These are phyloP conservation scores for Neurospora sp. DNA, from an alignment of 2,329 filamentous ascomycete genomes.

Conservation along the genomic window DNA sequence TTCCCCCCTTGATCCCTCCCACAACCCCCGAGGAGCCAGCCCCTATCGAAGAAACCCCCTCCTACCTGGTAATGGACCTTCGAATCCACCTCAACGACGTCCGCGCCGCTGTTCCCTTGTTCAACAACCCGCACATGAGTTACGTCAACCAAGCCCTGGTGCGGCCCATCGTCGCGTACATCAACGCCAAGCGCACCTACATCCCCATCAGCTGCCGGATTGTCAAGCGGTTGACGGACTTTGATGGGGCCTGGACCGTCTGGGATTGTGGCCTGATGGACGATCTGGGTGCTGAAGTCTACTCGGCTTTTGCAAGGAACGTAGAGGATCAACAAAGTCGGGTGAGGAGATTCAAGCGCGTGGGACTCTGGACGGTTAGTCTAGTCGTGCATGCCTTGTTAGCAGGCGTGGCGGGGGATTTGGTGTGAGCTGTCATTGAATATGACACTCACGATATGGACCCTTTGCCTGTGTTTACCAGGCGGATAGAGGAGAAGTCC, in stretches of 20 bases:
- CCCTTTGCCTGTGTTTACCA: neutral
- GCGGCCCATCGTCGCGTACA: slow-evolving; percentile 93
- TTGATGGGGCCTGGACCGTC: slow-evolving; percentile 90
- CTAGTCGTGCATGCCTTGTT: slow-evolving; percentile 88
- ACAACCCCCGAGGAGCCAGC: slow-evolving; percentile 5
- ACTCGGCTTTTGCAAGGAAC: slow-evolving; percentile 85
- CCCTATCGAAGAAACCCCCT: slow-evolving; percentile 46
- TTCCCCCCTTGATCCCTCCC: neutral
- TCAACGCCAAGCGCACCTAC: slow-evolving; percentile 89
- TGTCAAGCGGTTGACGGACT: slow-evolving; percentile 79
- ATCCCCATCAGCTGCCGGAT: slow-evolving; percentile 93
- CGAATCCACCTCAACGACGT: slow-evolving; percentile 94
- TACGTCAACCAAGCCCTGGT: slow-evolving; percentile 96
- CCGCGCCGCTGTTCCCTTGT: slow-evolving; percentile 82
- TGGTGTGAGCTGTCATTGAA: slow-evolving; percentile 29
- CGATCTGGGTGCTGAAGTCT: slow-evolving; percentile 85
- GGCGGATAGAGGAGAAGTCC: neutral
- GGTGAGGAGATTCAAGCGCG: slow-evolving; percentile 82
- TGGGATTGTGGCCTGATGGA: slow-evolving; percentile 93
- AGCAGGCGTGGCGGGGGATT: slow-evolving; percentile 84
- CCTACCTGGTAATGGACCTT: slow-evolving; percentile 87
- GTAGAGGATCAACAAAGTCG: slow-evolving; percentile 83
- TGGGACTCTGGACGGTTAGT: slow-evolving; percentile 86
- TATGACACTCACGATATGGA: neutral
- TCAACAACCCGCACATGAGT: slow-evolving; percentile 72